Conservation (phyloP, 2,329 filamentous ascomycete genomes). For the Aspergillus sergii region DNA sequence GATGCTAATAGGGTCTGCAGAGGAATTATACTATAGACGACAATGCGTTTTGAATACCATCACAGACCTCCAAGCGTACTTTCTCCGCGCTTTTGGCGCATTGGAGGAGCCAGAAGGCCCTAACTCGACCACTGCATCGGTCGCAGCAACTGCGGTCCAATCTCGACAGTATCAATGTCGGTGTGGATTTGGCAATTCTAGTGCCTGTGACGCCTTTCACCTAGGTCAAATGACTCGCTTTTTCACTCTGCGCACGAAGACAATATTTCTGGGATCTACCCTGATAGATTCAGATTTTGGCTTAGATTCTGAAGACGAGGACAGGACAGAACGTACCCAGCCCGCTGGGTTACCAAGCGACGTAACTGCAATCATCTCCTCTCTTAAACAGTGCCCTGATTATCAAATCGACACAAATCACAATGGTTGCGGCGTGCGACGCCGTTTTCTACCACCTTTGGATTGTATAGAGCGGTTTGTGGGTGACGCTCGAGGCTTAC, state of each 20-base stretch:
- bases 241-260: conserved; percentile 44
- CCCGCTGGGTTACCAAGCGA: conserved; percentile 26
- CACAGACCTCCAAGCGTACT: conserved; percentile 45
- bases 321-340: neutral
- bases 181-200: conserved; percentile 44
- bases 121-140: conserved; percentile 16
- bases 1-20: conserved; percentile 25
- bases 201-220: conserved; percentile 48
- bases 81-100: conserved; percentile 44
- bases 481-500: conserved; percentile 32
- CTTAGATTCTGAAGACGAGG: conserved; percentile 20
- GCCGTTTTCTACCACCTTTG: conserved; percentile 42
- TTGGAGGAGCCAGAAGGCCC: conserved; percentile 29
- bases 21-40: conserved; percentile 47
- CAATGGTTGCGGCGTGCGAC: conserved; percentile 44
- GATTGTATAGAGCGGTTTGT: conserved; percentile 43
- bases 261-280: conserved; percentile 45
- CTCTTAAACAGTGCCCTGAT: conserved; percentile 44
- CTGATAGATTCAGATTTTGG: conserved; percentile 39
- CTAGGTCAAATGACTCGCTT: conserved; percentile 49
- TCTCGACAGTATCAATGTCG: conserved; percentile 42
- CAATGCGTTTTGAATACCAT: conserved; percentile 47
- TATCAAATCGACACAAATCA: conserved; percentile 48
- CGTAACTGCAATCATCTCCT: conserved; percentile 37
- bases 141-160: conserved; percentile 22